phyloP scores from a whole-genome alignment of 192 early-diverging fungal species.

The Linnemannia elongata region DNA sequence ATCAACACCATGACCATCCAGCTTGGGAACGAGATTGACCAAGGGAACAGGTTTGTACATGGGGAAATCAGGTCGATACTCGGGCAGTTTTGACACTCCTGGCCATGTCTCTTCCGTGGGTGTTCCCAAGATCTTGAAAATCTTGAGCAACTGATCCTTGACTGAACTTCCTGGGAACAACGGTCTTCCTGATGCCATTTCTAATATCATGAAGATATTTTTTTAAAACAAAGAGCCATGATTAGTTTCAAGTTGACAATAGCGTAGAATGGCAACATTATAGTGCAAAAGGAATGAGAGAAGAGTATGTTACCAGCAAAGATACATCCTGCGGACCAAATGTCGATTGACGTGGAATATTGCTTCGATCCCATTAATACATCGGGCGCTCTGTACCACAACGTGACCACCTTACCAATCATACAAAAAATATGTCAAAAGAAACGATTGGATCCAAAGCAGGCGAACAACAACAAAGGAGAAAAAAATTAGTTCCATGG shows the following conservation, averaged over 20 bases:
- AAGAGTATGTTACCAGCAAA: conserved; percentile 71
- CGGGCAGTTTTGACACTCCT: conserved; percentile 84
- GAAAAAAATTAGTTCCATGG: conserved; percentile 4
- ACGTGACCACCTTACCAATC: conserved; percentile 75
- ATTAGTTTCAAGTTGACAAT: not conserved
- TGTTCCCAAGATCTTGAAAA: conserved; percentile 93
- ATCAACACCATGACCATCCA: conserved; percentile 88
- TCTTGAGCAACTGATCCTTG: conserved; percentile 88
- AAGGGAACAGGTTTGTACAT: conserved; percentile 78
- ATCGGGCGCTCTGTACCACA: conserved; percentile 92
- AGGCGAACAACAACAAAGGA: not conserved
- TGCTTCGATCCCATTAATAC: conserved; percentile 91
- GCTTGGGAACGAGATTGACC: conserved; percentile 83
- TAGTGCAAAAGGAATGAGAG: not conserved
- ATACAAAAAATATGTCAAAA: not conserved
- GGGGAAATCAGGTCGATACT: conserved; percentile 89
- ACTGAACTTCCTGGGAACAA: conserved; percentile 93
- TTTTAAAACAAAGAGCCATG: too few species aligned
- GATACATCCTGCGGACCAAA: conserved; percentile 91
- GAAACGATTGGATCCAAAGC: conserved; percentile 13
- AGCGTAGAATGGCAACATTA: not conserved
- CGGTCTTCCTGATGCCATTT: conserved; percentile 92
- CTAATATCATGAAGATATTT: conserved; percentile 40
- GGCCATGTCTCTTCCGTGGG: conserved; percentile 90
- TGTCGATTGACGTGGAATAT: conserved; percentile 88